Conservation (phyloP, 345 rosid genomes). For the Atalantia buxifolia region DNA sequence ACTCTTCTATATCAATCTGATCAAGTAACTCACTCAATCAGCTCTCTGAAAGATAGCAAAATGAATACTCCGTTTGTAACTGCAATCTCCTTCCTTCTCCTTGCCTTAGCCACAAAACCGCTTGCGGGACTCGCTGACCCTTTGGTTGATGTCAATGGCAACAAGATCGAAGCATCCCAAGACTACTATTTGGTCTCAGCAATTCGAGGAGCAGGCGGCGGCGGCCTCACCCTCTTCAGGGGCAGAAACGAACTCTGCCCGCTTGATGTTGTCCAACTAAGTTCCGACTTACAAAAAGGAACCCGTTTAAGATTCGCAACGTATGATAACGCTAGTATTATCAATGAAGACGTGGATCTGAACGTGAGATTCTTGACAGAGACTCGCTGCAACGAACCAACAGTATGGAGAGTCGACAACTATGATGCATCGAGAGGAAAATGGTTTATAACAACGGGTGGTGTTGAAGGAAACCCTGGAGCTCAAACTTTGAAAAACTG, state of each 20-base stretch:
- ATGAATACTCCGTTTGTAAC: not conserved
- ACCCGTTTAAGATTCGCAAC: not conserved
- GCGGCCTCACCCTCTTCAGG: not conserved
- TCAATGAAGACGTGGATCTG: not conserved
- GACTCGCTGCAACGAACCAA: not conserved
- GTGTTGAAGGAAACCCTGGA: not conserved
- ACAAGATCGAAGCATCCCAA: not conserved
- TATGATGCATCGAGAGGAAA: not conserved
- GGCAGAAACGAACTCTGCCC: constrained; percentile 7
- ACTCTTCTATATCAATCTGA: too few species aligned
- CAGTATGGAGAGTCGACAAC: not conserved
- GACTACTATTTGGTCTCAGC: not conserved
- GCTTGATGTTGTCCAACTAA: not conserved
- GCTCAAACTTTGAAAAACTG: not conserved
- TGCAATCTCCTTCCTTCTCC: not conserved
- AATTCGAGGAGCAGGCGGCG: not conserved
- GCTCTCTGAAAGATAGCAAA: too few species aligned
- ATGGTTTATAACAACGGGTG: not conserved
- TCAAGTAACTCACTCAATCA: too few species aligned
- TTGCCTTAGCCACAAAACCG: too few species aligned
- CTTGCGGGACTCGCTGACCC: not conserved
- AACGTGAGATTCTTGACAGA: not conserved
- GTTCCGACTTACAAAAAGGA: not conserved
- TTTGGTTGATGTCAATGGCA: not conserved
- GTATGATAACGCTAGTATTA: too few species aligned